Percentiles rank a stretch among this genome's conserved stretches.
phyloP scores from a whole-genome alignment of 176 grass and related monocot species.

The Pontederia crassipes region DNA sequence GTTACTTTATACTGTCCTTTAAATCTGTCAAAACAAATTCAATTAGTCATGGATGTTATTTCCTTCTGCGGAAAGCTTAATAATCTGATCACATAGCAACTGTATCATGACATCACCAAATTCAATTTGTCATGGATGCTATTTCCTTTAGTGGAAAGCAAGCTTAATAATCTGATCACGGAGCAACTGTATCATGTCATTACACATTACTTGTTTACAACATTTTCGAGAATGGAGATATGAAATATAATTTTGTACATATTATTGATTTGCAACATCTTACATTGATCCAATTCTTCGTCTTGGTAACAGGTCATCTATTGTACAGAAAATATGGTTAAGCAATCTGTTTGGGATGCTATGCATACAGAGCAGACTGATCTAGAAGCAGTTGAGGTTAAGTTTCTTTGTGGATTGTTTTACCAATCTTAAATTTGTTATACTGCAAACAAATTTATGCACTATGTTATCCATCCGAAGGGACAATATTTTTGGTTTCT shows the following conservation, averaged over 20 bases:
- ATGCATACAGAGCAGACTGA: constrained; percentile 69
- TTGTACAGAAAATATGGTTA: constrained; percentile 90
- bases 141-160: too few relatives aligned
- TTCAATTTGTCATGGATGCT: too few relatives aligned
- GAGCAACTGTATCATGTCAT: too few relatives aligned
- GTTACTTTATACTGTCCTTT: too few relatives aligned
- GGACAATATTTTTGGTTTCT: not conserved
- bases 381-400: constrained; percentile 57
- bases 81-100: too few relatives aligned
- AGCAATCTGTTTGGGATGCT: constrained; percentile 70
- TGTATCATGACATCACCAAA: too few relatives aligned
- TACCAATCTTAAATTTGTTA: not conserved
- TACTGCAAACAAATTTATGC: not conserved
- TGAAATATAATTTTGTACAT: not conserved
- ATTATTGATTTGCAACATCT: constrained; percentile 4
- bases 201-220: too few relatives aligned
- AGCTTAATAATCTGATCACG: too few relatives aligned
- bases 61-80: too few relatives aligned
- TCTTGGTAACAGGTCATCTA: constrained; percentile 50
- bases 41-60: too few relatives aligned
- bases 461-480: not conserved
- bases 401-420: not conserved
- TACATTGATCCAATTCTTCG: constrained; percentile 11
- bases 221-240: too few relatives aligned
- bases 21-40: too few relatives aligned